Evolutionary conservation across 768 basidiomycete genomes (phyloP).

Genomic region (Termitomyces sp.): DNA sequence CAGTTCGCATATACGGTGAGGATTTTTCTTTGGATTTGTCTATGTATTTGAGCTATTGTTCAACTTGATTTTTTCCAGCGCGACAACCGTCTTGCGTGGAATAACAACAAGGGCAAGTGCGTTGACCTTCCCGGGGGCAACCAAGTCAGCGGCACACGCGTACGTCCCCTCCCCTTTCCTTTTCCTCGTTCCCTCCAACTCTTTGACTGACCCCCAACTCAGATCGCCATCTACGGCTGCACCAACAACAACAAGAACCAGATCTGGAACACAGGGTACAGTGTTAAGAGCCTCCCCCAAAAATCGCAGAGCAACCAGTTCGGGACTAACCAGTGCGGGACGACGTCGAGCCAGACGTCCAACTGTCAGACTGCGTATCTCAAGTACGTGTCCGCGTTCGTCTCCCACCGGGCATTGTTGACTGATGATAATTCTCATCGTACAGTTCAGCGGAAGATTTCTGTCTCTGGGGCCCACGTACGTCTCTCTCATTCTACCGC

Average conservation of each 20-base stretch:
- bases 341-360: conserved; percentile 50
- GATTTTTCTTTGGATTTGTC: background rate
- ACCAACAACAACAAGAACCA: conserved; percentile 41
- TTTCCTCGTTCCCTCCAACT: background rate
- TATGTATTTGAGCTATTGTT: no score
- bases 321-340: conserved; percentile 69
- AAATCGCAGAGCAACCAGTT: conserved; percentile 57
- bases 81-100: conserved; percentile 44
- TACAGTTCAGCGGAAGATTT: conserved; percentile 60
- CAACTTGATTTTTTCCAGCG: conserved; percentile 9
- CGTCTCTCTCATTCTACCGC: conserved; percentile 8
- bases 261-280: conserved; percentile 51
- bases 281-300: conserved; percentile 35
- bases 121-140: conserved; percentile 43
- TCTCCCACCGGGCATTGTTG: background rate
- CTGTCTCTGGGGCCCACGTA: conserved; percentile 65
- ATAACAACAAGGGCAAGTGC: conserved; percentile 44
- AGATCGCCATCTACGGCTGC: conserved; percentile 50
- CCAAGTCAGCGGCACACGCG: conserved; percentile 36
- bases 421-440: background rate
- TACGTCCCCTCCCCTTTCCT: conserved; percentile 19
- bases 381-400: conserved; percentile 43
- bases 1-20: conserved; percentile 42
- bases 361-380: conserved; percentile 69
- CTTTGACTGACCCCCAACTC: background rate